Evolutionary conservation across 768 basidiomycete species (phyloP), one percentile per base, ranked within the genome.

Genomic region (Phanerochaete sordida): DNA sequence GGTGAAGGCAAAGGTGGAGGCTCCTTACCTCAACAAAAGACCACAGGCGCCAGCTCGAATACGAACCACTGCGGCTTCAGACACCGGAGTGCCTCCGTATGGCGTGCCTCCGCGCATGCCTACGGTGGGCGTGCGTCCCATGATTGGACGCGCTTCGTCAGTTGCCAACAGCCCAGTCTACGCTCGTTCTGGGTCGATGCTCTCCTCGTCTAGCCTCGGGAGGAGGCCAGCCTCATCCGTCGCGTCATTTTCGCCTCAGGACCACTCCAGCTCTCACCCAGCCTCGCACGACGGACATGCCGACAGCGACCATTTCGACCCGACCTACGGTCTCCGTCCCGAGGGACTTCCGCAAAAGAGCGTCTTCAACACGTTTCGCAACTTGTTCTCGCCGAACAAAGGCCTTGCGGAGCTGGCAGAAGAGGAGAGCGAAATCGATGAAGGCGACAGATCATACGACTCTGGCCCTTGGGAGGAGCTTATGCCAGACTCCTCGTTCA

Each of bases 321-420:
- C 95, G 0, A 98, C 96, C 0, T 98, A 99, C 69, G 96, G 96
- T 16, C 77, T 98, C 13, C 88, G 96, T 26, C 93, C 94, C 0
- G 95, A 98, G 68, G 91, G 92, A 1, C 77, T 96, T 1, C 95
- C 95, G 0, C 81, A 83, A 1, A 95, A 93, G 74, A 88, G 88
- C 61, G 82, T 86, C 3, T 97, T 95, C 72, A 79, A 81, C 47
- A 83, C 83, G 7, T 95, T 97, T 64, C 85, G 88, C 23, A 84
- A 81, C 39, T 75, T 95, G 9, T 95, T 91, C 62, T 74, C 76
- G 8, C 82, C 81, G 3, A 84, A 82, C 62, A 86, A 83, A 64
- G 77, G 77, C 16, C 81, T 94, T 5, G 91, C 86, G 8, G 91
- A 91, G 68, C 84, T 94, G n/a, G 76, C 87, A 0, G 92, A 93